These are phyloP conservation scores for Laburnicola sp. DNA, from an alignment of 2,329 filamentous ascomycete species.

Conservation along the genomic window DNA sequence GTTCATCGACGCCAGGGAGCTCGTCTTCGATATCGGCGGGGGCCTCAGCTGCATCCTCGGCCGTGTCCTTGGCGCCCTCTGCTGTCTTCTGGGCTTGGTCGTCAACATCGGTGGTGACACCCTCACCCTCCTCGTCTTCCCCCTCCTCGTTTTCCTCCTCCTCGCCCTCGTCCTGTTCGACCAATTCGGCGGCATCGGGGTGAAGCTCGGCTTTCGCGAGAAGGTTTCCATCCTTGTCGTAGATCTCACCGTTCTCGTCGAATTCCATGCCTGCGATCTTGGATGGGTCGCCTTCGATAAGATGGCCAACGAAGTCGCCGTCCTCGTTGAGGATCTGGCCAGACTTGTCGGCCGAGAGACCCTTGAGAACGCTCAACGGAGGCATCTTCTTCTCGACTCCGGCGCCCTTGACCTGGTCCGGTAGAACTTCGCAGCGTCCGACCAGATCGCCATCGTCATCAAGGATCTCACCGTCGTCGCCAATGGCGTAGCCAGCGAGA, in stretches of 20 bases:
- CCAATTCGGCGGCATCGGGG: slow-evolving; percentile 48
- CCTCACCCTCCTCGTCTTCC: slow-evolving; percentile 13
- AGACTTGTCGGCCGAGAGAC: slow-evolving; percentile 51
- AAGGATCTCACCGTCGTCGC: slow-evolving; percentile 59
- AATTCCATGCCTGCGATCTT: slow-evolving; percentile 54
- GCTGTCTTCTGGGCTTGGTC: slow-evolving; percentile 39
- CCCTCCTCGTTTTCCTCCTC: slow-evolving; percentile 27
- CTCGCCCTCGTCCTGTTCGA: slow-evolving; percentile 39
- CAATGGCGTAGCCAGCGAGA: slow-evolving; percentile 56
- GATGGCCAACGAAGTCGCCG: slow-evolving; percentile 54
- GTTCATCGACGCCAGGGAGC: slow-evolving; percentile 57
- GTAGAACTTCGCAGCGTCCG: slow-evolving; percentile 56
- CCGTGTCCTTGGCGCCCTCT: slow-evolving; percentile 32
- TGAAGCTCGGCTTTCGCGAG: slow-evolving; percentile 57
- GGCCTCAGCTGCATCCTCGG: slow-evolving; percentile 35
- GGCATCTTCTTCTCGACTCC: slow-evolving; percentile 47
- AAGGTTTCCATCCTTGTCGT: slow-evolving; percentile 59
- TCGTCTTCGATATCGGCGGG: slow-evolving; percentile 49
- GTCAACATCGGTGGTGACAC: slow-evolving; percentile 24
- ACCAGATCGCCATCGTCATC: slow-evolving; percentile 60
- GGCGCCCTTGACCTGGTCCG: slow-evolving; percentile 48
- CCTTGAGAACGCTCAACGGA: slow-evolving; percentile 52
- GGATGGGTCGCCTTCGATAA: slow-evolving; percentile 53
- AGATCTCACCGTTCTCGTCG: slow-evolving; percentile 58
- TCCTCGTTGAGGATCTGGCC: slow-evolving; percentile 56